Evolutionary conservation across 1,139 yeast genomes (phyloP).

Genomic region (Wickerhamomyces sp.): DNA sequence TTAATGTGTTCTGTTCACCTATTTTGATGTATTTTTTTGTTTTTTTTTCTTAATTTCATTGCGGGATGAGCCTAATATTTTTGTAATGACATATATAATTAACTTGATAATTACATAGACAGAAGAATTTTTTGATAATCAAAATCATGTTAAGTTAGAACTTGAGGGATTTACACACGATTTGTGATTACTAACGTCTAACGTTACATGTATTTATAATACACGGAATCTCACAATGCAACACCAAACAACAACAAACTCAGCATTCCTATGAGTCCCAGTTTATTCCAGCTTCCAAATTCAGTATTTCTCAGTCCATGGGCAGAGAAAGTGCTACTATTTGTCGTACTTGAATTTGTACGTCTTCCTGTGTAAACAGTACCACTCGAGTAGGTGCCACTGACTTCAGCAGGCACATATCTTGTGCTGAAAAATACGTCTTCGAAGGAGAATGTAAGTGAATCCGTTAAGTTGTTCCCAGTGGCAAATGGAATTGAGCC

Average conservation of each 20-base stretch:
- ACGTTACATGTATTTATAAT: no score
- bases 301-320: background rate
- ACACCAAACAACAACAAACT: background rate
- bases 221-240: background rate
- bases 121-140: no score
- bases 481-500: conserved; percentile 49
- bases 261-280: conserved; percentile 1
- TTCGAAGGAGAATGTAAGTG: conserved; percentile 26
- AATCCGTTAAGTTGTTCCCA: conserved; percentile 29
- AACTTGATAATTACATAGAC: no score
- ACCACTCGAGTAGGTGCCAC: conserved; percentile 17
- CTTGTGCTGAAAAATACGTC: conserved; percentile 19
- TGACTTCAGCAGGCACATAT: conserved; percentile 12
- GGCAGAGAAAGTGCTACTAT: background rate
- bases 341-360: background rate
- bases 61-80: background rate
- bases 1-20: no score
- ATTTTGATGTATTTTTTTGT: background rate
- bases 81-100: no score
- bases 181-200: no score
- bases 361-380: conserved; percentile 12
- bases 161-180: background rate
- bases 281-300: background rate
- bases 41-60: no score
- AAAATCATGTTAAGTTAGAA: no score